Evolutionary conservation across 2,329 filamentous ascomycete genomes (phyloP).

Genomic region (Aspergillus tamarii): DNA sequence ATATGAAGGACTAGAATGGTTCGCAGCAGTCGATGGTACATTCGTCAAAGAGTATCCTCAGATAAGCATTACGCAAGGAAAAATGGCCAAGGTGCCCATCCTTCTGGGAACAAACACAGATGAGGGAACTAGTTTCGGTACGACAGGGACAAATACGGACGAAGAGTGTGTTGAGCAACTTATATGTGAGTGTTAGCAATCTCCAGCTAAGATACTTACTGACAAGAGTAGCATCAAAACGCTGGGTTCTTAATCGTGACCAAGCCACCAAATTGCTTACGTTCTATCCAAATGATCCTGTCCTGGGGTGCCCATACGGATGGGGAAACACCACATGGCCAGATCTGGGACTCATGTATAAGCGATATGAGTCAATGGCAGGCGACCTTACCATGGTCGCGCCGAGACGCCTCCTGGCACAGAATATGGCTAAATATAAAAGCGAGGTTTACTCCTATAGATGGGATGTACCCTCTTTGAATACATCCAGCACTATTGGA

Average conservation of each 20-base stretch:
- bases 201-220: constrained; percentile 6
- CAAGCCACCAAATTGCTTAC: constrained; percentile 45
- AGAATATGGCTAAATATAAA: constrained; percentile 26
- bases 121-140: constrained; percentile 63
- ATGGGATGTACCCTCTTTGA: constrained; percentile 35
- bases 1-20: constrained; percentile 34
- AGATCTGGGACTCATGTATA: constrained; percentile 29
- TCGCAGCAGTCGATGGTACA: constrained; percentile 57
- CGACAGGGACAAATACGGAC: constrained; percentile 56
- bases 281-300: constrained; percentile 56
- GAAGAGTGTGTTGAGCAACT: constrained; percentile 52
- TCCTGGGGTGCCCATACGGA: constrained; percentile 52
- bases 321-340: constrained; percentile 38
- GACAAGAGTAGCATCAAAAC: constrained; percentile 24
- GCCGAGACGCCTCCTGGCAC: constrained; percentile 32
- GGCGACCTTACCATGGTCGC: constrained; percentile 34
- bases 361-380: constrained; percentile 35
- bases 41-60: constrained; percentile 59
- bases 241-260: constrained; percentile 30
- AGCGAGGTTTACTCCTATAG: constrained; percentile 31
- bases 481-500: constrained; percentile 29
- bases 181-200: constrained; percentile 20
- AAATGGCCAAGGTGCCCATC: constrained; percentile 65
- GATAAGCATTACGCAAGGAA: constrained; percentile 58
- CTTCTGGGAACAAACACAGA: constrained; percentile 67